Base-by-base conservation (phyloP, 805 yeast genomes). In the Jamesozyma piceae region DNA sequence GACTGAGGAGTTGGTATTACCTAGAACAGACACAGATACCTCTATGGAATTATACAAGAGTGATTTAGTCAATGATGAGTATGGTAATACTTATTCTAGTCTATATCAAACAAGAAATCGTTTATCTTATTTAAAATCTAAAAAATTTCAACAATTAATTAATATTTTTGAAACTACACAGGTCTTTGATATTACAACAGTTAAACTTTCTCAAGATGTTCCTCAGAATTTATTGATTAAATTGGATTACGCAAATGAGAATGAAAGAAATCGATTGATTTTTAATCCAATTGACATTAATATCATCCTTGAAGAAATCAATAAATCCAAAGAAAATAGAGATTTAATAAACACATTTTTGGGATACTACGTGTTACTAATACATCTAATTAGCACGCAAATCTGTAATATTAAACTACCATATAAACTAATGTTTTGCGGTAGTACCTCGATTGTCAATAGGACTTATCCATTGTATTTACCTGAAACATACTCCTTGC, bases 291-390 rank as follows among this genome's bases (percentile, higher is more conserved):
- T 41, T n/a, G 41, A 52, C 22, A 38, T 36, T 24, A 41, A 35
- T 11, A 39, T 30, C 4, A 15, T 54, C 5, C 14, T 50, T 14
- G 38, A 36, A 6, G 27, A 38, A 17, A 41, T 51, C 19, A 38
- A 20, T 9, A 39, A 35, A 6, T 38, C 45, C 2, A 42, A 45
- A 22, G 43, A 45, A 10, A 40, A 35, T 3, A 46, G 47, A 20
- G 41, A 47, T n/a, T 4, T 32, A 4, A 33, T 49, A 4, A 60
- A 56, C 41, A 45, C 55, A 5, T 39, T 46, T 20, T 43, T 62
- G 14, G 66, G 66, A 3, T 54, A 57, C 36, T 58, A 56, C 41
- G 33, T 50, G n/a, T 37, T 60, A 14, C 43, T 58, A 32, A 37
- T 56, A n/a, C 34, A 49, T 11, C 24, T 57, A 18, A 37, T 54